Evolutionary conservation across 768 basidiomycete species (phyloP).

Genomic region (Pisolithus microcarpus): DNA sequence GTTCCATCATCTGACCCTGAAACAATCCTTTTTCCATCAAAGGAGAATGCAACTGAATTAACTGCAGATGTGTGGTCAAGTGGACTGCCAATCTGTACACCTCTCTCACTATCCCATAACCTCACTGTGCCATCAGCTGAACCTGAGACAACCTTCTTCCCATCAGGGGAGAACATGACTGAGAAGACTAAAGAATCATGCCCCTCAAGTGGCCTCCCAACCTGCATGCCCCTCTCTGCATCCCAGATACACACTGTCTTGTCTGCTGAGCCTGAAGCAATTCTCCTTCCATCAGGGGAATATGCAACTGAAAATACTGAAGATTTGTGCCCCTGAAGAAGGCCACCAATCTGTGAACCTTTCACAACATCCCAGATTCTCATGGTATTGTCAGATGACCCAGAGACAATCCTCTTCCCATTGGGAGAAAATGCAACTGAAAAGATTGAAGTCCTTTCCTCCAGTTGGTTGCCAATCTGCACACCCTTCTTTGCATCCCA

Average conservation of each 20-base stretch:
- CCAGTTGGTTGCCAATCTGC: background rate
- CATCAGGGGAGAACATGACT: slow-evolving; percentile 4
- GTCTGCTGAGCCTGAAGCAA: background rate
- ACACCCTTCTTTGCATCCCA: background rate
- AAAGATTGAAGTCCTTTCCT: background rate
- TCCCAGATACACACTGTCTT: background rate
- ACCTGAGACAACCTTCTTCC: slow-evolving; percentile 1
- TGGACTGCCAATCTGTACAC: background rate
- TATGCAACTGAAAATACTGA: background rate
- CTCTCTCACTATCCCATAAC: slow-evolving; percentile 1
- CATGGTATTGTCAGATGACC: background rate
- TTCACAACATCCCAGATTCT: slow-evolving; percentile 1
- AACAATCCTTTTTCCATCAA: background rate
- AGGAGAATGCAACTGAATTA: slow-evolving; percentile 3
- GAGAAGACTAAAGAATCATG: background rate
- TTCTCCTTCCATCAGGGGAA: background rate
- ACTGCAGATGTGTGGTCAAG: background rate
- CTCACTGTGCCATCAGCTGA: background rate
- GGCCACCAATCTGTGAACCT: slow-evolving; percentile 3
- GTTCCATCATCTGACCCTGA: background rate
- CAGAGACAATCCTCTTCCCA: slow-evolving; percentile 1
- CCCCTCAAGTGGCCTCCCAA: background rate
- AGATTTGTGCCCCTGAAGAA: background rate
- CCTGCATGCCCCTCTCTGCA: background rate
- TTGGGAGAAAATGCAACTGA: slow-evolving; percentile 7